A percentile compares a stretch with the other conserved stretches of the same genome.
These are phyloP conservation scores for Ulmus americana DNA, from an alignment of 331 rosid species.

Conservation along the genomic window DNA sequence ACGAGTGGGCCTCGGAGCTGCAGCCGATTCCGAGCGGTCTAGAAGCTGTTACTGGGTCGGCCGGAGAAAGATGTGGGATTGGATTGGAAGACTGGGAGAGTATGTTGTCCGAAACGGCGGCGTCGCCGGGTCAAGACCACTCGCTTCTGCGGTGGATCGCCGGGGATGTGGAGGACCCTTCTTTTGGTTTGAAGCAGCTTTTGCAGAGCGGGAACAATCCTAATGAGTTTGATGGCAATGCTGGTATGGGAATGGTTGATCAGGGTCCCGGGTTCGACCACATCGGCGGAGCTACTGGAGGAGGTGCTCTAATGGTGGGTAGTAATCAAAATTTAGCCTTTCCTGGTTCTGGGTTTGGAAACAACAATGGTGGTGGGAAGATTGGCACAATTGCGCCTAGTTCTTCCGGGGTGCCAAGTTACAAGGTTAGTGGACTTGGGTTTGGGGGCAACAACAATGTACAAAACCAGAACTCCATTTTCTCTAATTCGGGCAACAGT, in stretches of 20 bases:
- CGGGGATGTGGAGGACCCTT: slow-evolving; percentile 34
- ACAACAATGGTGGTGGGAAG: slow-evolving; percentile 19
- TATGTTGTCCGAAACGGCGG: slow-evolving; percentile 32
- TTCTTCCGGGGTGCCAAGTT: slow-evolving; percentile 23
- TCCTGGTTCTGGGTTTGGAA: slow-evolving; percentile 20
- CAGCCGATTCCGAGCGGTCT: slow-evolving; percentile 27
- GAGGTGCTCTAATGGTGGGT: slow-evolving; percentile 15
- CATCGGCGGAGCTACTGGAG: slow-evolving; percentile 3
- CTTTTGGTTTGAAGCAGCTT: slow-evolving; percentile 26
- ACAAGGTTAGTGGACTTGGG: slow-evolving; percentile 28
- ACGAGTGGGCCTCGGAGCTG: slow-evolving; percentile 35
- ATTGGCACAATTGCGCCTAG: slow-evolving; percentile 14
- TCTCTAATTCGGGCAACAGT: slow-evolving; percentile 14
- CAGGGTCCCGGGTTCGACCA: slow-evolving; percentile 31
- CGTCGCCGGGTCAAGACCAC: slow-evolving; percentile 34
- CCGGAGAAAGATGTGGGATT: slow-evolving; percentile 23
- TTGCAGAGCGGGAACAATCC: slow-evolving; percentile 24
- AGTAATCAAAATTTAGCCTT: slow-evolving; percentile 22
- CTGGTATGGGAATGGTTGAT: slow-evolving; percentile 33
- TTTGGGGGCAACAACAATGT: slow-evolving; percentile 13
- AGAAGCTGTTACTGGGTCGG: slow-evolving; percentile 18
- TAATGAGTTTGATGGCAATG: slow-evolving; percentile 35
- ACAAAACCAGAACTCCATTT: slow-evolving; percentile 29
- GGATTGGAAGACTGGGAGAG: slow-evolving; percentile 41
- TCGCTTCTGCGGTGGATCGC: slow-evolving; percentile 40